Conservation (phyloP, 2,329 filamentous ascomycete genomes). For the Fusarium oligoseptatum region DNA sequence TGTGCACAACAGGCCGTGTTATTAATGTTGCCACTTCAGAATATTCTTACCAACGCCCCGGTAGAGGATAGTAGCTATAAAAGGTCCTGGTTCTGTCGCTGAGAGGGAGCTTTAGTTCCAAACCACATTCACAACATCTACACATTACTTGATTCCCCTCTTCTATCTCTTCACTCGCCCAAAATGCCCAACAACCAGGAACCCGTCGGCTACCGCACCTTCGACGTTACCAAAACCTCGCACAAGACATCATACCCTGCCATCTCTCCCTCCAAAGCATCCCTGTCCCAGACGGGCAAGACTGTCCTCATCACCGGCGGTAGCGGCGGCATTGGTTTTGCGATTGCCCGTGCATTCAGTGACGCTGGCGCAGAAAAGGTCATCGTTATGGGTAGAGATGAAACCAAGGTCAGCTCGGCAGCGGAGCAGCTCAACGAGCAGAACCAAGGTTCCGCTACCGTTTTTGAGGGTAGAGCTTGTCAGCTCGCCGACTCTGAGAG, state of each 20-base stretch:
- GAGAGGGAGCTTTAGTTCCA: not conserved
- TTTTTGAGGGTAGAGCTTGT: not conserved
- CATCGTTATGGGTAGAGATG: not conserved
- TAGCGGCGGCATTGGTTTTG: not conserved
- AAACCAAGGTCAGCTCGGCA: not conserved
- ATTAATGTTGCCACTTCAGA: not conserved
- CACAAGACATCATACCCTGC: not conserved
- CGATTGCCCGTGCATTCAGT: not conserved
- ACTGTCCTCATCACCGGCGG: conserved; percentile 8
- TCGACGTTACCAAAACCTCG: not conserved
- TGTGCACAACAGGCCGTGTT: not conserved
- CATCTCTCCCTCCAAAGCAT: not conserved
- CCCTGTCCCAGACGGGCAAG: conserved; percentile 5
- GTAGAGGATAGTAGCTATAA: not conserved
- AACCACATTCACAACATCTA: not conserved
- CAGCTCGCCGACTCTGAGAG: conserved; percentile 3
- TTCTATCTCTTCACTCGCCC: not conserved
- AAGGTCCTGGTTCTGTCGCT: not conserved
- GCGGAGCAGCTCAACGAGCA: not conserved
- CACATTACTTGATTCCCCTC: not conserved
- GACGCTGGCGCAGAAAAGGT: not conserved
- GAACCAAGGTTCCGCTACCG: not conserved
- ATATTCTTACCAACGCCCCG: accelerated
- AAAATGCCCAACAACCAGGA: not conserved
- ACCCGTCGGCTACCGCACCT: not conserved